Conservation (phyloP, 2,329 filamentous ascomycete species). For the Coleophoma eucalyptorum region DNA sequence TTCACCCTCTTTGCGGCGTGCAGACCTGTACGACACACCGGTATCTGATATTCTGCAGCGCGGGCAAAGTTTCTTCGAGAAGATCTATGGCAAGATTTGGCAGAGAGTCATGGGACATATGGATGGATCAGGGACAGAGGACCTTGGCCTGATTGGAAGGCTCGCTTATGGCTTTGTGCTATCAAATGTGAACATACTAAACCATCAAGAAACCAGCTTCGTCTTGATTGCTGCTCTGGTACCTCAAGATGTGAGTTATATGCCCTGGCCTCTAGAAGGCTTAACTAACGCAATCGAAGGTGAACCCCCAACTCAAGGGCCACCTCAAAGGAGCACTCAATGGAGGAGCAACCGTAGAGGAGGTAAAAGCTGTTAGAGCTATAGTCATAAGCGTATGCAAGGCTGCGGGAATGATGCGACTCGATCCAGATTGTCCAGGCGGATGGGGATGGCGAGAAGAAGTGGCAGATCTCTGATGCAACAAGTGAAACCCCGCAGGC, state of each 20-base stretch:
- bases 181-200: slow-evolving; percentile 42
- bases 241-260: slow-evolving; percentile 42
- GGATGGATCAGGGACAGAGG: slow-evolving; percentile 44
- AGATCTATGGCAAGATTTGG: slow-evolving; percentile 46
- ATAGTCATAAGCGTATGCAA: slow-evolving; percentile 42
- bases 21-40: slow-evolving; percentile 34
- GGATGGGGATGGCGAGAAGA: slow-evolving; percentile 44
- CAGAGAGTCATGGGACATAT: slow-evolving; percentile 43
- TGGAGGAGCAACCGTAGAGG: slow-evolving; percentile 42
- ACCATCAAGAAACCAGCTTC: slow-evolving; percentile 43
- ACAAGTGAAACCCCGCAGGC: no score
- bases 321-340: slow-evolving; percentile 48
- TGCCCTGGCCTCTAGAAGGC: not conserved
- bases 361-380: slow-evolving; percentile 44
- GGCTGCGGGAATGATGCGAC: slow-evolving; percentile 40
- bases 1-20: slow-evolving; percentile 34
- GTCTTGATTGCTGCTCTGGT: slow-evolving; percentile 47
- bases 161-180: slow-evolving; percentile 46
- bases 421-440: slow-evolving; percentile 27
- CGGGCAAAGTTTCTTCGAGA: slow-evolving; percentile 43
- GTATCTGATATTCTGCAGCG: slow-evolving; percentile 33
- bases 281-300: slow-evolving; percentile 23
- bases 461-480: slow-evolving; percentile 31
- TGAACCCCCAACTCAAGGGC: slow-evolving; percentile 49
- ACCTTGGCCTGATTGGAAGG: slow-evolving; percentile 42